Percentiles rank a stretch among this genome's conserved stretches.
These are phyloP conservation scores for Botrytis tulipae DNA, from an alignment of 2,329 filamentous ascomycete genomes.

Conservation along the genomic window DNA sequence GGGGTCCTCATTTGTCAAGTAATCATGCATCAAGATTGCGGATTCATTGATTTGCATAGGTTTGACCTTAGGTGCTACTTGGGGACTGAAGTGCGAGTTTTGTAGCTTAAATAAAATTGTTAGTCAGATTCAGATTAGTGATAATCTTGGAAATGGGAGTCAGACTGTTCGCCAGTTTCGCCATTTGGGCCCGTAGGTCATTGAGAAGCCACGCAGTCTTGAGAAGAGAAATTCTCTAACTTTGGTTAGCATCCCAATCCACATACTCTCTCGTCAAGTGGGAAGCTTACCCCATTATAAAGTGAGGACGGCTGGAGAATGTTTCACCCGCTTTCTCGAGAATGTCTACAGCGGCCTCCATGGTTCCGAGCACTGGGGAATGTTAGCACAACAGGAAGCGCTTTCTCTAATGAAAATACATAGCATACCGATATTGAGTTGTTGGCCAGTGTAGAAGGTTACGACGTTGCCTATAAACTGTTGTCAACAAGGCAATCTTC, in stretches of 20 bases:
- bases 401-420: neutral
- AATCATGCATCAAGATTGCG: neutral
- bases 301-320: neutral
- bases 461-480: neutral
- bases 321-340: neutral
- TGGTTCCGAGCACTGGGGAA: neutral
- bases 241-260: neutral
- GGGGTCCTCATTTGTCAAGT: neutral
- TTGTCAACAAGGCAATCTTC: neutral
- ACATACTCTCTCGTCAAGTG: neutral
- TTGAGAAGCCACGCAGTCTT: slow-evolving; percentile 5
- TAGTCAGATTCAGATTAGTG: neutral
- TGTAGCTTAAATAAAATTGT: neutral
- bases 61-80: neutral
- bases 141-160: neutral
- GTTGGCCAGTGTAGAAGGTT: neutral
- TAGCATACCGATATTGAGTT: neutral
- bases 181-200: slow-evolving; percentile 2
- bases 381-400: neutral
- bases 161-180: slow-evolving; percentile 1
- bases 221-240: neutral
- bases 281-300: neutral
- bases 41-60: slow-evolving; percentile 2
- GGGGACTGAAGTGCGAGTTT: neutral
- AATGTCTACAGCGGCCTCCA: neutral